Evolutionary conservation across 352 stramenopile genomes (phyloP), one percentile per base, ranked within the genome.

Genomic region (Phytophthora capsici): DNA sequence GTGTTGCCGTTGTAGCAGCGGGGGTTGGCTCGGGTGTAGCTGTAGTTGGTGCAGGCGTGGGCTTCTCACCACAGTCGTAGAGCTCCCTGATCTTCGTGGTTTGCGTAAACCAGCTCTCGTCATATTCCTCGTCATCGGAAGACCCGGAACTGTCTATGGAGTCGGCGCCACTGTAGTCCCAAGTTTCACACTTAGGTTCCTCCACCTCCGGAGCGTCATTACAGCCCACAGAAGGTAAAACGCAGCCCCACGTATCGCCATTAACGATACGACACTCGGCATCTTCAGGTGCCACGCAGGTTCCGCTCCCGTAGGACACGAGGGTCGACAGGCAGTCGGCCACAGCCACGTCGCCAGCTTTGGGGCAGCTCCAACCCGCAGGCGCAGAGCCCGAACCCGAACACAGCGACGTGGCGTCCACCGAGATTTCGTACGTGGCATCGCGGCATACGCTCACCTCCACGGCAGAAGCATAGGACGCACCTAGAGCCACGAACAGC

Each of bases 371-470:
- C 23, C 45, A 57, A 10, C 77, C 74, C 23, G 50, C 57, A 10
- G 74, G 74, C 10, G 37, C 37, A 7, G 56, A 19, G 12, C 77
- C 77, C 12, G 68, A 60, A 12, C 77, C 74, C 2, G 69, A 37
- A 47, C 77, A 85, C 6, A 79, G 46, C 23, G 62, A 16, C 22
- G 59, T 25, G 0, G 57, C 52, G 22, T 63, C 41, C 47, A 57
- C 57, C 30, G 73, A 44, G 6, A 85, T 43, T 8, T 57, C 38
- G 44, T 82, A 85, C 8, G 77, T 82, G 22, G 73, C 77, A 25
- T 85, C 77, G 6, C 61, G 73, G 30, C 73, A 85, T 16, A 85
- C 71, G 37, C 75, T 84, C 44, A 84, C 72, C 28, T 73, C 40
- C 6, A 67, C 54, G 22, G 69, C 54, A 12, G 44, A 22, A 12